A percentile compares a stretch with the other conserved stretches of the same genome.
These are phyloP conservation scores for Podaxis carcinomalis DNA, from an alignment of 768 basidiomycete species.

Conservation along the genomic window DNA sequence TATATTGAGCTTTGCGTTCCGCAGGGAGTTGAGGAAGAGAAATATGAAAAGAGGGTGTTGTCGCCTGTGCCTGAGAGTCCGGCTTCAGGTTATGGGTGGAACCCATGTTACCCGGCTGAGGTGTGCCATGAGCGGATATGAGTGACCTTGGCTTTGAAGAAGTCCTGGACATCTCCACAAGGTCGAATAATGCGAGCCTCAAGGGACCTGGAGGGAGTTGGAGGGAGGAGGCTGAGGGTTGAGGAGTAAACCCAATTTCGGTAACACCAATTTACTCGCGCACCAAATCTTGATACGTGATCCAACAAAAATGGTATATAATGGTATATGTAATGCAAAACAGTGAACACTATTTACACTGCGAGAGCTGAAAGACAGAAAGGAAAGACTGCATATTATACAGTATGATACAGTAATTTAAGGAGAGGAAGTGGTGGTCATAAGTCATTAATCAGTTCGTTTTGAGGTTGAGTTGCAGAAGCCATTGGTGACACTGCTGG, in stretches of 20 bases:
- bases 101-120: neutral
- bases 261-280: neutral
- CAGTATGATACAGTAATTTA: neutral
- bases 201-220: neutral
- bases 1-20: slow-evolving; percentile 38
- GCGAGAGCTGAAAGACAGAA: neutral
- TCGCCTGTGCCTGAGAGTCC: neutral
- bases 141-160: neutral
- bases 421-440: neutral
- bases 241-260: neutral
- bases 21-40: slow-evolving; percentile 31
- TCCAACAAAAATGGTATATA: neutral
- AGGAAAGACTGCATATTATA: neutral
- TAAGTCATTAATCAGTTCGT: neutral
- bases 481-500: slow-evolving; percentile 43
- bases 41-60: slow-evolving; percentile 27
- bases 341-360: neutral
- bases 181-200: neutral
- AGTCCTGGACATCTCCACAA: neutral
- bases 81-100: neutral
- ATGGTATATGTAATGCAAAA: neutral
- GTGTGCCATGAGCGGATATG: neutral
- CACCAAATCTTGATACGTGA: neutral
- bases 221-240: neutral
- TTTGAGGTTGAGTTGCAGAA: slow-evolving; percentile 16